Conservation (phyloP, 2,329 filamentous ascomycete genomes). For the Dichotomopilus funicola region DNA sequence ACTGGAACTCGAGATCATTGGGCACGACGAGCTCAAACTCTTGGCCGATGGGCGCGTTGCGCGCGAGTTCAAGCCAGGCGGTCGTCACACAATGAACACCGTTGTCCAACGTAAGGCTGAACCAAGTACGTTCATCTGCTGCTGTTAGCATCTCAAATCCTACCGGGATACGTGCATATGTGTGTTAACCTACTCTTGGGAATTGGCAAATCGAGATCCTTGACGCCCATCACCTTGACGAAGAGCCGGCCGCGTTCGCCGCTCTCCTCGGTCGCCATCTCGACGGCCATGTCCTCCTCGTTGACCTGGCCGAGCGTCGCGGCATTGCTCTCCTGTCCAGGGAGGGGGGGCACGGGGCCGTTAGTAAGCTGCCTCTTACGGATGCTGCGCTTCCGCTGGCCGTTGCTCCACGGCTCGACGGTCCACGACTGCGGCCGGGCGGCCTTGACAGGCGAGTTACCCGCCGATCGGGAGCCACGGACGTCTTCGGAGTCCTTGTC, state of each 20-base stretch:
- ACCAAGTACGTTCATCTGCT: slow-evolving; percentile 81
- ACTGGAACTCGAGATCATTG: slow-evolving; percentile 96
- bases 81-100: slow-evolving; percentile 97
- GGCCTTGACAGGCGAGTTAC: slow-evolving; percentile 66
- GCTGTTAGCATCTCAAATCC: slow-evolving; percentile 14
- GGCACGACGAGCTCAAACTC: slow-evolving; percentile 97
- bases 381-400: slow-evolving; percentile 59
- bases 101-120: slow-evolving; percentile 96
- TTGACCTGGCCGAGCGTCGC: slow-evolving; percentile 57
- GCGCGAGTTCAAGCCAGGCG: slow-evolving; percentile 85
- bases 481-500: slow-evolving; percentile 59
- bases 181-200: slow-evolving; percentile 65
- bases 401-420: slow-evolving; percentile 93
- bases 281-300: slow-evolving; percentile 58
- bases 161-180: neutral
- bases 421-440: slow-evolving; percentile 86
- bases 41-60: slow-evolving; percentile 89
- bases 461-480: slow-evolving; percentile 51
- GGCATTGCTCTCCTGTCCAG: slow-evolving; percentile 79
- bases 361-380: slow-evolving; percentile 50
- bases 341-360: slow-evolving; percentile 72
- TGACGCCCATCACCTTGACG: slow-evolving; percentile 97
- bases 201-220: slow-evolving; percentile 86
- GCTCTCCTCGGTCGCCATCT: slow-evolving; percentile 62
- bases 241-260: slow-evolving; percentile 87